phyloP scores from a whole-genome alignment of 2,329 filamentous ascomycete genomes.

The Rhynchosporium secalis region DNA sequence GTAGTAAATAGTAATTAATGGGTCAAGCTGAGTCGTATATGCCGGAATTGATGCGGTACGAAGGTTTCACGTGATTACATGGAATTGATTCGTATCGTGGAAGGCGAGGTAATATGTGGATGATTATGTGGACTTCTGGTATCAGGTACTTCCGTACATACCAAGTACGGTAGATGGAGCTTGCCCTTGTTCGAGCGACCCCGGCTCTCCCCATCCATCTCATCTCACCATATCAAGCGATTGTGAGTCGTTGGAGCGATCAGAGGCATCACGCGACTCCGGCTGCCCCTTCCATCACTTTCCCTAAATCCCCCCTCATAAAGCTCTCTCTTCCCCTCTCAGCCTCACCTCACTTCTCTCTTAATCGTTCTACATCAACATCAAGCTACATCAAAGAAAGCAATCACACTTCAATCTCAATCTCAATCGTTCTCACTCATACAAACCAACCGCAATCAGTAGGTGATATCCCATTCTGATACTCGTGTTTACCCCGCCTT shows the following conservation, averaged over 20 bases:
- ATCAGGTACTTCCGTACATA: background rate
- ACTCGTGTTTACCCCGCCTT: constrained; percentile 27
- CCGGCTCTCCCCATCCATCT: constrained; percentile 7
- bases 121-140: background rate
- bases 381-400: constrained; percentile 17
- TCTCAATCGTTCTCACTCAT: constrained; percentile 17
- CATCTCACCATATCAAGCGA: background rate
- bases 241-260: constrained; percentile 2
- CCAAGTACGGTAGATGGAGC: background rate
- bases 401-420: background rate
- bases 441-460: constrained; percentile 32
- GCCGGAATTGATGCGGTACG: too few relatives aligned
- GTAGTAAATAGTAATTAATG: background rate
- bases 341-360: background rate
- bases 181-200: background rate
- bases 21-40: constrained; percentile 1
- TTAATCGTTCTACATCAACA: constrained; percentile 20
- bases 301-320: constrained; percentile 1
- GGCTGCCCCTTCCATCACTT: constrained; percentile 2
- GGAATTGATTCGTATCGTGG: constrained; percentile 19
- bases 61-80: constrained; percentile 12
- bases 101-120: constrained; percentile 6
- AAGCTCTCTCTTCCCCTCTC: constrained; percentile 14
- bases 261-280: constrained; percentile 15
- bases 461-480: constrained; percentile 24